phyloP scores from a whole-genome alignment of 768 basidiomycete species.

The Kwoniella pini region DNA sequence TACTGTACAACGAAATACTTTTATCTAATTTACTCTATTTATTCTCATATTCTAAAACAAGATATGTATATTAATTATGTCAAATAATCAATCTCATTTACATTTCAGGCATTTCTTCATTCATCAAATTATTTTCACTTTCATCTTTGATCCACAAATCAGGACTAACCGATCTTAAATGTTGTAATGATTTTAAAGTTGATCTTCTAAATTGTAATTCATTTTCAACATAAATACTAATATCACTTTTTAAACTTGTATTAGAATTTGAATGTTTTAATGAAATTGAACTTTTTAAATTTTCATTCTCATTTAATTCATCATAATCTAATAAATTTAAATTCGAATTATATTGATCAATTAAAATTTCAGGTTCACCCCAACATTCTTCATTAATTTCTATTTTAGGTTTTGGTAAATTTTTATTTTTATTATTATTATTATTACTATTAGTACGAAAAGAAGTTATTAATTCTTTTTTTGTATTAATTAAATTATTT shows the following conservation, averaged over 20 bases:
- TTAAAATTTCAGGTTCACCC: slow-evolving; percentile 24
- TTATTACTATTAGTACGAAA: slow-evolving; percentile 1
- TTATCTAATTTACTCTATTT: too few species aligned
- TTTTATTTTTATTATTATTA: background rate
- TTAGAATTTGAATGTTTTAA: background rate
- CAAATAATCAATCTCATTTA: background rate
- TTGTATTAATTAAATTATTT: background rate
- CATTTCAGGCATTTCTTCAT: slow-evolving; percentile 16
- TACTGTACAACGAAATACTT: too few species aligned
- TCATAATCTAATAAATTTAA: background rate
- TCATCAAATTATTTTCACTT: slow-evolving; percentile 10
- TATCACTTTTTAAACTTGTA: slow-evolving; percentile 5
- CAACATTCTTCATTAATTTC: slow-evolving; percentile 12
- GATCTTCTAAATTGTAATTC: background rate
- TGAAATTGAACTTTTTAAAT: background rate
- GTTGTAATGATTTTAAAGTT: background rate
- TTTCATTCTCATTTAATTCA: background rate
- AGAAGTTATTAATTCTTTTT: slow-evolving; percentile 3
- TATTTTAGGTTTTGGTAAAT: slow-evolving; percentile 1
- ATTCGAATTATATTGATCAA: background rate
- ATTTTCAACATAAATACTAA: background rate
- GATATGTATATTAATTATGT: too few species aligned
- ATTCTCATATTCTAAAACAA: too few species aligned
- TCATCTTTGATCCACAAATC: slow-evolving; percentile 7
- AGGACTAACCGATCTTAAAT: slow-evolving; percentile 6